These are phyloP conservation scores for Stemphylium vesicarium DNA, from an alignment of 2,329 filamentous ascomycete genomes.

Conservation along the genomic window DNA sequence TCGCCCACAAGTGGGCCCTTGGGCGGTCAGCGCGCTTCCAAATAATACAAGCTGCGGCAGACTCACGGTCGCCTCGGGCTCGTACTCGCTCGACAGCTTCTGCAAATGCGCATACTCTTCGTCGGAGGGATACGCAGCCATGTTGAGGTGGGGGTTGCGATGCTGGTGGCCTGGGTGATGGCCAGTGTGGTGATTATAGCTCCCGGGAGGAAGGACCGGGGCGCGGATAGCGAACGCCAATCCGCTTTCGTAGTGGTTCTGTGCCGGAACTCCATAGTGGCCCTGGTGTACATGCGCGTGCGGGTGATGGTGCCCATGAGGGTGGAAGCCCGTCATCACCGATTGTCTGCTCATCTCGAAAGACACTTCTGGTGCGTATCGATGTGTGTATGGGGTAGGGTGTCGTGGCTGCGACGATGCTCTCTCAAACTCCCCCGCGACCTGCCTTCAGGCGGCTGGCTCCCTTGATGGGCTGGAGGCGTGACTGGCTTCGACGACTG, in stretches of 20 bases:
- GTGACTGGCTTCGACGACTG: slow-evolving; percentile 32
- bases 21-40: slow-evolving; percentile 27
- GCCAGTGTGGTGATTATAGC: slow-evolving; percentile 42
- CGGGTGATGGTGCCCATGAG: slow-evolving; percentile 16
- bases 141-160: slow-evolving; percentile 41
- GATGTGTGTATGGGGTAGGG: neutral
- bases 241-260: slow-evolving; percentile 37
- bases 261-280: slow-evolving; percentile 32
- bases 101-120: slow-evolving; percentile 68
- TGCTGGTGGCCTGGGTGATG: slow-evolving; percentile 36
- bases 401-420: slow-evolving; percentile 15
- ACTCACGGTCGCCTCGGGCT: slow-evolving; percentile 64
- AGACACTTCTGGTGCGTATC: neutral
- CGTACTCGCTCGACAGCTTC: slow-evolving; percentile 66
- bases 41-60: slow-evolving; percentile 17
- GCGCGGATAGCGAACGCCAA: slow-evolving; percentile 45
- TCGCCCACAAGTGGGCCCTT: slow-evolving; percentile 85
- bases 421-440: slow-evolving; percentile 12
- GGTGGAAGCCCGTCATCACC: slow-evolving; percentile 38
- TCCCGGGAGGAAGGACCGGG: slow-evolving; percentile 46
- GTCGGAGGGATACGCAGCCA: slow-evolving; percentile 50
- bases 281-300: slow-evolving; percentile 21
- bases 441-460: slow-evolving; percentile 16
- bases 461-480: slow-evolving; percentile 21
- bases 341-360: slow-evolving; percentile 40